Evolutionary conservation across 1,139 yeast genomes (phyloP).

Genomic region (Blastobotrys arbuscula): DNA sequence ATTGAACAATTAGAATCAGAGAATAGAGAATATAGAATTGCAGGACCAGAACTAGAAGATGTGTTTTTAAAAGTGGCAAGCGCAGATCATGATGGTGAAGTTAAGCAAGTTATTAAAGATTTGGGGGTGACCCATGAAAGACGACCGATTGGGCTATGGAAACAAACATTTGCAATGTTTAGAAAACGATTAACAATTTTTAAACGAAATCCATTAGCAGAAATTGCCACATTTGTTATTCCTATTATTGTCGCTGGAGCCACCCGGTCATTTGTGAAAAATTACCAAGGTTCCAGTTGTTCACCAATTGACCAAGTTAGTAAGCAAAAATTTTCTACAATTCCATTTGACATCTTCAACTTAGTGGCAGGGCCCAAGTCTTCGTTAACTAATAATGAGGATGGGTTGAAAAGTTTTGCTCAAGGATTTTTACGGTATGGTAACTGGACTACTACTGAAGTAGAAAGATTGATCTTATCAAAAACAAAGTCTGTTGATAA

Average conservation of each 20-base stretch:
- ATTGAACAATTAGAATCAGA: constrained; percentile 22
- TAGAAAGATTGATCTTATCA: constrained; percentile 13
- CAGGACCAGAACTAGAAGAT: constrained; percentile 35
- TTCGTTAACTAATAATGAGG: constrained; percentile 19
- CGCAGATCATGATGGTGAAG: constrained; percentile 30
- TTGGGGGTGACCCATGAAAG: constrained; percentile 1
- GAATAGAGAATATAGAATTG: constrained; percentile 25
- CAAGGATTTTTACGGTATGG: constrained; percentile 17
- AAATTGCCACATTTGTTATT: constrained; percentile 26
- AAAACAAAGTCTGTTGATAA: constrained; percentile 19
- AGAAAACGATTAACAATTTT: constrained; percentile 30
- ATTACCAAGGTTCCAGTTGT: constrained; percentile 27
- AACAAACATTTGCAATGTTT: constrained; percentile 30
- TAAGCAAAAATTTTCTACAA: constrained; percentile 22
- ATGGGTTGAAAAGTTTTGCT: constrained; percentile 21
- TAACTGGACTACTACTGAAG: constrained; percentile 13
- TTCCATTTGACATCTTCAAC: constrained; percentile 6
- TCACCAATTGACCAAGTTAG: constrained; percentile 18
- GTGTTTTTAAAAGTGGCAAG: constrained; percentile 34
- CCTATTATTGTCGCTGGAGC: constrained; percentile 33
- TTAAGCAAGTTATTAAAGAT: constrained; percentile 1
- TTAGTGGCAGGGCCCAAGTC: constrained; percentile 13
- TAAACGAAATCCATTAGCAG: constrained; percentile 29
- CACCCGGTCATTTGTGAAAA: constrained; percentile 25
- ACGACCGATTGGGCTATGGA: constrained; percentile 19